Evolutionary conservation across 31 red algal genomes (phyloP).

Genomic region (Asparagopsis taxiformis): DNA sequence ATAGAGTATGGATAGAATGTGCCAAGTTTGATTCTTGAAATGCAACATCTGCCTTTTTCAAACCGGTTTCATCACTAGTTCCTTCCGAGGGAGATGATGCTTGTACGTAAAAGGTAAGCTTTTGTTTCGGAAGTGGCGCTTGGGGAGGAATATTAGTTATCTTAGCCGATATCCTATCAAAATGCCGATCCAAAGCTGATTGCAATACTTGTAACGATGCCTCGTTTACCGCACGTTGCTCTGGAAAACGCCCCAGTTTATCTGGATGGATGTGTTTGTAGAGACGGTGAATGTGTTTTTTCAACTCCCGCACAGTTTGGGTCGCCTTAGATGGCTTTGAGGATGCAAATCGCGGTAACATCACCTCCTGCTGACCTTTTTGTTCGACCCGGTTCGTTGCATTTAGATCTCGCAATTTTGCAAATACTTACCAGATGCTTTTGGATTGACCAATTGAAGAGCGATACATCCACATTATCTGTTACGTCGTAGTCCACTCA

Average conservation of each 20-base stretch:
- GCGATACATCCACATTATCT: no score
- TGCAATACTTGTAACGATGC: slow-evolving; percentile 43
- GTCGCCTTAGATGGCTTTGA: no score
- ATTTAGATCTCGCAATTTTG: no score
- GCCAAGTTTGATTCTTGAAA: slow-evolving; percentile 39
- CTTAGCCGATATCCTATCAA: slow-evolving; percentile 2
- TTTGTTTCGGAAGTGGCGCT: neutral
- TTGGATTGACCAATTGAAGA: no score
- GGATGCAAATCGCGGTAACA: no score
- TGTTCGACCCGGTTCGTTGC: no score
- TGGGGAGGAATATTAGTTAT: slow-evolving; percentile 11
- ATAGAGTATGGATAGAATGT: slow-evolving; percentile 26
- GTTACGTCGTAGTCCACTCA: no score
- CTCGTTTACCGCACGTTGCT: slow-evolving; percentile 36
- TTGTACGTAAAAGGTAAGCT: slow-evolving; percentile 37
- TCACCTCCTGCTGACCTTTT: no score
- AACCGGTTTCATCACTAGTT: neutral
- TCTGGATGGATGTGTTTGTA: slow-evolving; percentile 69
- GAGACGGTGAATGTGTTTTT: slow-evolving; percentile 33
- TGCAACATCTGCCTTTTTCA: slow-evolving; percentile 20
- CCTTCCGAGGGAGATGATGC: neutral
- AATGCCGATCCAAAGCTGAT: slow-evolving; percentile 41
- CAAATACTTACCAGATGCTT: no score
- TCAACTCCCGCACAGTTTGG: no score
- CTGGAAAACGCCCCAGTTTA: slow-evolving; percentile 29